These are phyloP conservation scores for Tagetes erecta DNA, from an alignment of 129 eudicot species.

Conservation along the genomic window DNA sequence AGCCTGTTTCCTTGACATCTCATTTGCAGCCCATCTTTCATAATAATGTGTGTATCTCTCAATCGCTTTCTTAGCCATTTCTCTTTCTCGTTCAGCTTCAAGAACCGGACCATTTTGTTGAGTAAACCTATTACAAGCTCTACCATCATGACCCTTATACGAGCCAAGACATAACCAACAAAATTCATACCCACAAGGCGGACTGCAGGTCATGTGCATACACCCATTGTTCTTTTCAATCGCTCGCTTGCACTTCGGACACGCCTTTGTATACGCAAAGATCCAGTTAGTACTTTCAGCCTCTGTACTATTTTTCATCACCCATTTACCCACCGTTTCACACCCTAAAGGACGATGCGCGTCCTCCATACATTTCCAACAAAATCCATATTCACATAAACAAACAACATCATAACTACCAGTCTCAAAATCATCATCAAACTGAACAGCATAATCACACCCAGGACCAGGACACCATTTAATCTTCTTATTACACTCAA, in stretches of 20 bases:
- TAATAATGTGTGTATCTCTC: slow-evolving; percentile 48
- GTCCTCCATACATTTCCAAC: slow-evolving; percentile 62
- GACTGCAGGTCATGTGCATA: slow-evolving; percentile 55
- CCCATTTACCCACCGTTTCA: slow-evolving; percentile 52
- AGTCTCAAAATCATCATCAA: slow-evolving; percentile 35
- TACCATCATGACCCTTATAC: slow-evolving; percentile 5
- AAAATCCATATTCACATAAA: slow-evolving; percentile 42
- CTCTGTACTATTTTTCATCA: slow-evolving; percentile 42
- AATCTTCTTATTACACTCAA: slow-evolving; percentile 42
- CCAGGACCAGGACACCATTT: slow-evolving; percentile 72
- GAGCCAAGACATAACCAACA: slow-evolving; percentile 55
- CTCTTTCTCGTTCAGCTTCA: slow-evolving; percentile 33
- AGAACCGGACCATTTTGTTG: slow-evolving; percentile 12
- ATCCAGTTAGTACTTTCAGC: slow-evolving; percentile 58
- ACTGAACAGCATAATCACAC: slow-evolving; percentile 51
- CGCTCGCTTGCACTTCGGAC: slow-evolving; percentile 55
- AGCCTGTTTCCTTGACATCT: slow-evolving; percentile 41
- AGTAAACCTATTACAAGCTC: slow-evolving; percentile 25
- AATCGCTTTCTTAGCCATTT: slow-evolving; percentile 39
- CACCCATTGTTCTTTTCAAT: slow-evolving; percentile 62
- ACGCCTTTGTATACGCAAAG: slow-evolving; percentile 50
- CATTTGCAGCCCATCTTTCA: slow-evolving; percentile 53
- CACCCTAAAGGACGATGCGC: slow-evolving; percentile 63
- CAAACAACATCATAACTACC: slow-evolving; percentile 51
- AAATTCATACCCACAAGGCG: slow-evolving; percentile 46